Evolutionary conservation across 1,284 basidiomycete species (phyloP).

Genomic region (Cutaneotrichosporon cutaneum): DNA sequence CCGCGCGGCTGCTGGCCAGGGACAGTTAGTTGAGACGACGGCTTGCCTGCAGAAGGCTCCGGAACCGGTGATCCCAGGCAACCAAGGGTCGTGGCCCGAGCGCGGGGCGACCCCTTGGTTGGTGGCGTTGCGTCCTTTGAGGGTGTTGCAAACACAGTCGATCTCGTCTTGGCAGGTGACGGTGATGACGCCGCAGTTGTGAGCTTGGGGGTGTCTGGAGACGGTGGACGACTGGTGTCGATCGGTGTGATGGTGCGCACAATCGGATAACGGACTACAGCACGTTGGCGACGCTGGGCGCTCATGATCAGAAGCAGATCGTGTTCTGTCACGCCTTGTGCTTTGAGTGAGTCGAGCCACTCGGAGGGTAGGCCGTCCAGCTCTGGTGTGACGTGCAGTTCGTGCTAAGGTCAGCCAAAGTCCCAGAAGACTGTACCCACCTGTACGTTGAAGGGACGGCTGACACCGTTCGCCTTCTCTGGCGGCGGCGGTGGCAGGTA

Average conservation of each 20-base stretch:
- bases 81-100: neutral
- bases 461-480: slow-evolving; percentile 23
- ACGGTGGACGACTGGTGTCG: neutral
- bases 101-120: neutral
- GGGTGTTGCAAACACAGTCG: neutral
- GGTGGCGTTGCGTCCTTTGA: neutral
- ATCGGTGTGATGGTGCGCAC: slow-evolving; percentile 7
- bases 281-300: slow-evolving; percentile 27
- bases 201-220: neutral
- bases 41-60: neutral
- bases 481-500: neutral
- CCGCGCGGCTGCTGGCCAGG: neutral
- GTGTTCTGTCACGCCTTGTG: slow-evolving; percentile 42
- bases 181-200: neutral
- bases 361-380: slow-evolving; percentile 39
- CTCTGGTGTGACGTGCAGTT: slow-evolving; percentile 46
- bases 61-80: neutral
- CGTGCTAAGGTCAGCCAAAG: slow-evolving; percentile 34
- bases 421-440: slow-evolving; percentile 24
- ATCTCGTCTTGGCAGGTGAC: slow-evolving; percentile 3
- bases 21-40: neutral
- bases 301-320: slow-evolving; percentile 42
- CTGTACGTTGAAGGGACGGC: slow-evolving; percentile 45
- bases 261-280: slow-evolving; percentile 1
- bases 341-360: slow-evolving; percentile 39